These are phyloP conservation scores for Pseudogymnoascus verrucosus DNA, from an alignment of 2,329 filamentous ascomycete species.

Conservation along the genomic window DNA sequence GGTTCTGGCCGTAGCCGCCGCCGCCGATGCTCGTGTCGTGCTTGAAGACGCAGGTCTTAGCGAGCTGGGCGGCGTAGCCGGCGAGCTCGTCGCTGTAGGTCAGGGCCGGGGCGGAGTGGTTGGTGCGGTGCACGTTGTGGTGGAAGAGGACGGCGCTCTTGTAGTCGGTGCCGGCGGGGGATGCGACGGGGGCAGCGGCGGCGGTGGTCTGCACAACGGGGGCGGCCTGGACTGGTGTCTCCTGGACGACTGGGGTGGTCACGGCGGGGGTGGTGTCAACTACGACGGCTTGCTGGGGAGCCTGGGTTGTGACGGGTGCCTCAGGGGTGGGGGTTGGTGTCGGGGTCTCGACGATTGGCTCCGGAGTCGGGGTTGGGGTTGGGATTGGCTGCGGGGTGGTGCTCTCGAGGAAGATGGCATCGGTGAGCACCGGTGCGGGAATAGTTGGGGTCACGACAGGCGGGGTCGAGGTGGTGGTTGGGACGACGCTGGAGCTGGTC, in stretches of 20 bases:
- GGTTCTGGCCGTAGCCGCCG: slow-evolving; percentile 82
- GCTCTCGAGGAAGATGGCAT: slow-evolving; percentile 14
- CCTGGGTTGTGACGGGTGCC: background rate
- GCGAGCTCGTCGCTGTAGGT: slow-evolving; percentile 59
- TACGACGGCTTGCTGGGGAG: background rate
- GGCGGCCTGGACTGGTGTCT: background rate
- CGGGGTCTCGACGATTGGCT: slow-evolving; percentile 7
- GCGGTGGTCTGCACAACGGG: too few relatives aligned
- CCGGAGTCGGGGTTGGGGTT: slow-evolving; percentile 8
- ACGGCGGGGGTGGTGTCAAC: slow-evolving; percentile 14
- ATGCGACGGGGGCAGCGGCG: background rate
- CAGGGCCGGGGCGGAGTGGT: slow-evolving; percentile 64
- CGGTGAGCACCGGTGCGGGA: background rate
- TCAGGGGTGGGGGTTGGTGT: slow-evolving; percentile 9
- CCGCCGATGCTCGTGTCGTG: slow-evolving; percentile 60
- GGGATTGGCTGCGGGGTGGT: background rate
- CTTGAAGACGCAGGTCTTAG: slow-evolving; percentile 59
- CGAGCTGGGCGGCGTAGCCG: slow-evolving; percentile 54
- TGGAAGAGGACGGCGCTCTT: slow-evolving; percentile 48
- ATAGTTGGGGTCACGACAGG: slow-evolving; percentile 16
- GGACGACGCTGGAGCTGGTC: slow-evolving; percentile 9
- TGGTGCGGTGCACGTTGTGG: slow-evolving; percentile 81
- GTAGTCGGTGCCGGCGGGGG: slow-evolving; percentile 19
- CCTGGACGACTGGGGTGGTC: slow-evolving; percentile 14
- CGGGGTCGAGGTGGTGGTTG: slow-evolving; percentile 9